Percentiles rank a stretch among this genome's conserved stretches.
These are phyloP conservation scores for Globisporangium abappressorium DNA, from an alignment of 352 stramenopile genomes.

Conservation along the genomic window DNA sequence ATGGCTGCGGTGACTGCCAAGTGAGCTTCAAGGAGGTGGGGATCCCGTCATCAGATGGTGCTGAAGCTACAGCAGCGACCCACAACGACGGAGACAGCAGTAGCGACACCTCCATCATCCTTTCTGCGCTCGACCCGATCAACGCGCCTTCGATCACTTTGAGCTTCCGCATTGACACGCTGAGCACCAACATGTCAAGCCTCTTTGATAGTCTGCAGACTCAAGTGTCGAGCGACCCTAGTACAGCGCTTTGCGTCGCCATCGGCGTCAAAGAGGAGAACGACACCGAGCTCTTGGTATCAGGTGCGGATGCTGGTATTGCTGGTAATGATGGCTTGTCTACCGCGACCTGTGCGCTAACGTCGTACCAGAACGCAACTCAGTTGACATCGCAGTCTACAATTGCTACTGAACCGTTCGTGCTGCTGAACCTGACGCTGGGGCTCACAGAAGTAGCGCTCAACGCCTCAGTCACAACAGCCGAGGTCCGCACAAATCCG, in stretches of 20 bases:
- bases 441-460: background rate
- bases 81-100: constrained; percentile 4
- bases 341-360: background rate
- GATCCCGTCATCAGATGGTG: too few species aligned
- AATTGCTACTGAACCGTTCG: constrained; percentile 3
- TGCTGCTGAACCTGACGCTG: constrained; percentile 18
- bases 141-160: background rate
- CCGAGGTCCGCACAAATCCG: background rate
- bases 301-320: background rate
- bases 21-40: background rate
- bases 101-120: background rate
- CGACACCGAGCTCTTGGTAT: background rate
- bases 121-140: constrained; percentile 1
- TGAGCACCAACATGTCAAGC: background rate
- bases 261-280: background rate
- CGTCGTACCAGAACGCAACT: background rate
- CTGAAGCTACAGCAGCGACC: background rate
- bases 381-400: background rate
- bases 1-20: constrained; percentile 1
- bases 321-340: background rate
- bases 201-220: background rate
- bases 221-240: background rate
- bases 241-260: background rate
- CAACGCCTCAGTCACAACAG: background rate
- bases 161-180: constrained; percentile 2